A percentile compares a stretch with the other conserved stretches of the same genome.
phyloP scores from a whole-genome alignment of 1,284 basidiomycete species.

The Tilletia horrida region DNA sequence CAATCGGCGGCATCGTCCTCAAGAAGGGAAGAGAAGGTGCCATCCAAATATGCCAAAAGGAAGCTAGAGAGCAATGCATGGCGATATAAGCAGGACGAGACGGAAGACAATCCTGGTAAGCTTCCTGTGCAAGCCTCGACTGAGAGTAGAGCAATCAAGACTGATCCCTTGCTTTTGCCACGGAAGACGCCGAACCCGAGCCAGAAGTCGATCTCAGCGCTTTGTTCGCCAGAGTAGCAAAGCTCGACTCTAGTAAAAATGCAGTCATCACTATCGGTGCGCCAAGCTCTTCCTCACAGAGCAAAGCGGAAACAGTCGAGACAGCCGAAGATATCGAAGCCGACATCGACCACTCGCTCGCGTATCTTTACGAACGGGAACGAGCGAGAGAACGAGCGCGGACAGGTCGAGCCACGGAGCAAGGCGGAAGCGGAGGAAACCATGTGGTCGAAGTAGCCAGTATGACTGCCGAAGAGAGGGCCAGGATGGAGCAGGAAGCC shows the following conservation, averaged over 20 bases:
- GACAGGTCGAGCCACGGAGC: conserved; percentile 4
- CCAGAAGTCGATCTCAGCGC: conserved; percentile 48
- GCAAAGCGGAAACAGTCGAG: conserved; percentile 25
- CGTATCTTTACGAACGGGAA: conserved; percentile 38
- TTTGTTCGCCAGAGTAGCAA: conserved; percentile 38
- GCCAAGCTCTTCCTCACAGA: neutral
- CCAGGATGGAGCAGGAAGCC: conserved; percentile 14
- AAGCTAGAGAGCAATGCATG: conserved; percentile 44
- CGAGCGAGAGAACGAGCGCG: neutral
- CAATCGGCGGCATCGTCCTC: neutral
- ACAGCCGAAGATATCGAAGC: conserved; percentile 36
- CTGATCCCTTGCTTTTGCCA: conserved; percentile 14
- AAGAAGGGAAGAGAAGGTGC: conserved; percentile 5
- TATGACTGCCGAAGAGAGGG: conserved; percentile 13
- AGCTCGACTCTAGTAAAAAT: conserved; percentile 28
- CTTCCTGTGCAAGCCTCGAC: neutral
- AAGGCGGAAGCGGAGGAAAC: neutral
- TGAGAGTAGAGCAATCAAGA: too few relatives aligned
- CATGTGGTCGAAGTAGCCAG: conserved; percentile 2
- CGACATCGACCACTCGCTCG: conserved; percentile 44
- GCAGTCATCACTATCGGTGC: conserved; percentile 5
- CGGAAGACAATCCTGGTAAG: conserved; percentile 23
- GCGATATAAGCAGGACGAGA: conserved; percentile 33
- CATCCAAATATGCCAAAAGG: conserved; percentile 38
- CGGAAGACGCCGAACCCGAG: conserved; percentile 40